These are phyloP conservation scores for Eucalyptus pauciflora DNA, from an alignment of 345 rosid genomes.

Conservation along the genomic window DNA sequence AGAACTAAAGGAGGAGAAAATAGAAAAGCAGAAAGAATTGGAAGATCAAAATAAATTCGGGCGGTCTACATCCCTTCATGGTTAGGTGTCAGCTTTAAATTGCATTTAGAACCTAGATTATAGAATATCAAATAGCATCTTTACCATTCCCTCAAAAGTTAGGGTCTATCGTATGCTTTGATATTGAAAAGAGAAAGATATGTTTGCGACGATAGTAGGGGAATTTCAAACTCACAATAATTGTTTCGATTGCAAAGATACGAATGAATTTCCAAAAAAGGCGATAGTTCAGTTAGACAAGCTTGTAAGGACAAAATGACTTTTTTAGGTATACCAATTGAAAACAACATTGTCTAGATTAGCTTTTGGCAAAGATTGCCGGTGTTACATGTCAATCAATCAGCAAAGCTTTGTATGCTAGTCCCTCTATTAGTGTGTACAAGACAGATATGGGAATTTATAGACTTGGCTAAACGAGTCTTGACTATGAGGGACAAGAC, in stretches of 20 bases:
- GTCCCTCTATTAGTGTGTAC: background rate
- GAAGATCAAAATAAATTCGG: background rate
- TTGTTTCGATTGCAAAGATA: too few relatives aligned
- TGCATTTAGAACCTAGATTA: background rate
- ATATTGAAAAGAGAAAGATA: background rate
- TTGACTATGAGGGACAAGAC: too few relatives aligned
- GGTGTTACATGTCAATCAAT: background rate
- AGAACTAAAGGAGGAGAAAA: background rate
- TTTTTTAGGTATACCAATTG: background rate
- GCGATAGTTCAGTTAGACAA: fast-evolving
- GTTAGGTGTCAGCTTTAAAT: background rate
- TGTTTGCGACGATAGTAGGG: background rate
- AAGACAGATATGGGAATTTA: too few relatives aligned
- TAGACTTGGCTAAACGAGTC: too few relatives aligned
- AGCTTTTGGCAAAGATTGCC: background rate
- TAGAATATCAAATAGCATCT: background rate
- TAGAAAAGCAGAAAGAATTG: background rate
- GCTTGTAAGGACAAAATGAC: background rate
- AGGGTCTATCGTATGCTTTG: background rate
- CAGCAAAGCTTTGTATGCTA: background rate
- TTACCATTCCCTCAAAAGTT: background rate
- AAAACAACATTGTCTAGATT: background rate
- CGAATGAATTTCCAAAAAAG: background rate
- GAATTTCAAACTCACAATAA: background rate
- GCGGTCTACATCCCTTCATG: background rate